Base-by-base conservation (phyloP, 1,284 basidiomycete genomes). In the Puccinia coronata region DNA sequence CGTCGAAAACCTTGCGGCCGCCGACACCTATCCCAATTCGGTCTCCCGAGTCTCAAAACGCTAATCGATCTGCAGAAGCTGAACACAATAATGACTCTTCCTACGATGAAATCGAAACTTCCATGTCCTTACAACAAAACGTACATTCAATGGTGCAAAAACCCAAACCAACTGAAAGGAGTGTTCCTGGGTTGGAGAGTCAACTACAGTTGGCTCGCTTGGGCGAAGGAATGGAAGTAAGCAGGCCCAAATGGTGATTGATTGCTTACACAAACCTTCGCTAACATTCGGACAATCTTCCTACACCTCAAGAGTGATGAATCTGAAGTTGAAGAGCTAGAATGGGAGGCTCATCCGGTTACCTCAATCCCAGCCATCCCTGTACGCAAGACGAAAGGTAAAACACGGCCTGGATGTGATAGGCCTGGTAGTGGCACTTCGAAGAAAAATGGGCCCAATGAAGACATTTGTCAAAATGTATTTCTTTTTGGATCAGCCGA, bases 51-150 rank as follows among this genome's bases (percentile, higher is more conserved):
- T 59, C 67, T 47, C 67, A 43, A 61, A 36, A 47, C 18, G 18
- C 23, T 18, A 70, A 59, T 36, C 59, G 49, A 18, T 34, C 78
- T 63, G 16, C 43, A 14, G 55, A 49, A 49, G 41, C 69, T 47
- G 67, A 63, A 25, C 4, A 36, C 8, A 28, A 20, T 20, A 47
- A 43, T 34, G 23, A 57, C 36, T 43, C 67, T 11, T 61, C 77
- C 9, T 69, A 28, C 65, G 76, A 78, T 70, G 76, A 78, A 78
- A 78, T 78, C 39, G 76, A 78, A 78, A 78, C 67, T 25, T 78
- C 76, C 5, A 55, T 78, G 11, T 69, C 63, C 25, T 53, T 70
- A n/a, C 14, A 55, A 36, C 43, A 6, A 34, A 43, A n/a, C 12
- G 4, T n/a, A 23, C 25, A 55, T 41, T 25, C 34, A 55, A 39